Conservation (phyloP, 106 monocot genomes). For the Allium fistulosum region DNA sequence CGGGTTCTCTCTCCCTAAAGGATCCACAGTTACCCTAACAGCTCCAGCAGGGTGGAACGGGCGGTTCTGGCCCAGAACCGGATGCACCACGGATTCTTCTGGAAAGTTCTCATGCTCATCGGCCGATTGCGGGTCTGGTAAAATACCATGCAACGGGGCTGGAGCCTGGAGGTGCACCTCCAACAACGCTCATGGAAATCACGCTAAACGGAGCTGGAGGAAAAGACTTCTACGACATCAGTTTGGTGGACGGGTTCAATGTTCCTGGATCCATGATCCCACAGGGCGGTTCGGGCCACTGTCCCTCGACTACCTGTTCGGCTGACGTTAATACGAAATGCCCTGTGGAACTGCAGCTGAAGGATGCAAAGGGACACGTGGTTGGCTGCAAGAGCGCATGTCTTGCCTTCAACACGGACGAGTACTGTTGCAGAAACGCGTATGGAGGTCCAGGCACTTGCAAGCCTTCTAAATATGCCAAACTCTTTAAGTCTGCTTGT, state of each 20-base stretch:
- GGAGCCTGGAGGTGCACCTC: not conserved
- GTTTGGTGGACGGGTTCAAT: constrained; percentile 6
- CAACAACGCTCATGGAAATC: constrained; percentile 4
- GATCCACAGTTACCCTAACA: not conserved
- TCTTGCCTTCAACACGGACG: constrained; percentile 10
- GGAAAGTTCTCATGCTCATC: constrained; percentile 1
- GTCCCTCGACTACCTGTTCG: constrained; percentile 18
- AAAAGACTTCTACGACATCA: not conserved
- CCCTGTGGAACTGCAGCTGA: constrained; percentile 33
- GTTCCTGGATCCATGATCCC: constrained; percentile 17
- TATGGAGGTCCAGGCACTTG: constrained; percentile 11
- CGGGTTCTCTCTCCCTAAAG: constrained; percentile 1
- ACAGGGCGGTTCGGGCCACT: constrained; percentile 4
- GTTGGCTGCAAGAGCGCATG: constrained; percentile 45
- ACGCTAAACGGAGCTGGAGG: not conserved
- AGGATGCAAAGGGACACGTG: constrained; percentile 2
- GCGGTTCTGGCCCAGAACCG: constrained; percentile 5
- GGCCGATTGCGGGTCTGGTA: not conserved
- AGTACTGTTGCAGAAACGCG: constrained; percentile 29
- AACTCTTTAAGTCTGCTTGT: constrained; percentile 32
- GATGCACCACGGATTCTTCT: not conserved
- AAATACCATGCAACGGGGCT: not conserved
- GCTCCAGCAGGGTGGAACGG: not conserved
- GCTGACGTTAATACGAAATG: constrained; percentile 32
- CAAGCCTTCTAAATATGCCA: constrained; percentile 34